Conservation (phyloP, 2,329 filamentous ascomycete genomes). For the Arthrinium phaeospermum region DNA sequence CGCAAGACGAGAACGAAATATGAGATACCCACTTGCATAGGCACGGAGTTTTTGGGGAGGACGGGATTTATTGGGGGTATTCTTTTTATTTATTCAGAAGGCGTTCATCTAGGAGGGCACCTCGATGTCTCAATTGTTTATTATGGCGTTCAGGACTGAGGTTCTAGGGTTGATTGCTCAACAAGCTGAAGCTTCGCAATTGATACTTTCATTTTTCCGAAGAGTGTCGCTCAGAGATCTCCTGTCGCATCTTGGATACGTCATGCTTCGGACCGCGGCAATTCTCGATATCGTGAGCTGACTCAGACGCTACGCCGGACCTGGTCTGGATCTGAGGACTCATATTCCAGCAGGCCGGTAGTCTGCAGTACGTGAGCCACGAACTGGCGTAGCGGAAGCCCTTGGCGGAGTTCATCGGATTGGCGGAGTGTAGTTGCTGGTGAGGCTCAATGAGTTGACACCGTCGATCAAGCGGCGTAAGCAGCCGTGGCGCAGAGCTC, state of each 20-base stretch:
- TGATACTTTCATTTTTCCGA: slow-evolving; percentile 1
- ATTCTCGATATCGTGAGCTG: not conserved
- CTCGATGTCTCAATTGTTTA: slow-evolving; percentile 1
- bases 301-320: not conserved
- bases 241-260: not conserved
- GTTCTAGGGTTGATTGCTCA: not conserved
- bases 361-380: not conserved
- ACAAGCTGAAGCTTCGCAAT: not conserved
- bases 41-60: not conserved
- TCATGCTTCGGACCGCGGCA: not conserved
- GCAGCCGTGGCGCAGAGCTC: not conserved
- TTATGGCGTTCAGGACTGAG: not conserved
- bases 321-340: not conserved
- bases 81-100: not conserved
- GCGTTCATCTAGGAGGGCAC: slow-evolving; percentile 21
- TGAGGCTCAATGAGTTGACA: not conserved
- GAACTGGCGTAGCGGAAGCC: not conserved
- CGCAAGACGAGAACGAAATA: slow-evolving; percentile 7
- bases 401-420: not conserved
- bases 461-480: not conserved
- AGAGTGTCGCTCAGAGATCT: not conserved
- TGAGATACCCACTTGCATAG: slow-evolving; percentile 25
- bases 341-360: not conserved
- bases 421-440: not conserved
- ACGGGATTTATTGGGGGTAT: slow-evolving; percentile 1